Base-by-base conservation (phyloP, 305 asterid genomes). In the Fraxinus angustifolia region DNA sequence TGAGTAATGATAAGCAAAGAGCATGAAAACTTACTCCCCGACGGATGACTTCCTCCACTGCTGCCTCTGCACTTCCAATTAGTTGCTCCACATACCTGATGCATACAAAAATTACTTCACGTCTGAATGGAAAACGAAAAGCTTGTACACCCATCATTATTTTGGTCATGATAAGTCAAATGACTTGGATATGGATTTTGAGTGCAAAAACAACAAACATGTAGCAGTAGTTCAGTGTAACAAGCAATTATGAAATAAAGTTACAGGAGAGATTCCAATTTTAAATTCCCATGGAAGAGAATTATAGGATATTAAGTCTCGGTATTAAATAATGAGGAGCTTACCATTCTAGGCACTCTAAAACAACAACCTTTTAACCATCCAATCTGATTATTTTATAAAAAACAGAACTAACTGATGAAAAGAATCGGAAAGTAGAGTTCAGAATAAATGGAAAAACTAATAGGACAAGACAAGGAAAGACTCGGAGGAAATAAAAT, bases 31-130 rank as follows among this genome's bases (percentile, higher is more conserved):
- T 85, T 91, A 96, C 98, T 78, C 99, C 97, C 38, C 97, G 93
- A 82, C 94, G 92, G 81, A 93, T 84, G 83, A 96, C 98, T 91
- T 96, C 98, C 88, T 94, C 89, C 62, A 91, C 97, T 14, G 99
- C 99, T 86, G 99, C 98, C 89, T 94, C 98, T 14, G 98, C 99
- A 83, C 99, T 96, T 73, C 90, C 92, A 87, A 96, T 97, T 73
- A 96, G 97, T 87, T 96, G 99, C 88, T 94, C 98, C 12, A 96
- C 93, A 42, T 92, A 94, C 88, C 99, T 96, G 88, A 82, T 79
- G 81, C 82, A 84, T 5, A 84, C 38, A 77, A 82, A n/a, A 71
- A 31, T 45, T 4, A 31, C 19, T 31, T 70, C 75, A 31, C 6
- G 0, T 31, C 38, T 67, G 6, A 67, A 70, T 70, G 45, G 26